Evolutionary conservation across 163 green algal species (phyloP).

Genomic region (Chlorella variabilis): DNA sequence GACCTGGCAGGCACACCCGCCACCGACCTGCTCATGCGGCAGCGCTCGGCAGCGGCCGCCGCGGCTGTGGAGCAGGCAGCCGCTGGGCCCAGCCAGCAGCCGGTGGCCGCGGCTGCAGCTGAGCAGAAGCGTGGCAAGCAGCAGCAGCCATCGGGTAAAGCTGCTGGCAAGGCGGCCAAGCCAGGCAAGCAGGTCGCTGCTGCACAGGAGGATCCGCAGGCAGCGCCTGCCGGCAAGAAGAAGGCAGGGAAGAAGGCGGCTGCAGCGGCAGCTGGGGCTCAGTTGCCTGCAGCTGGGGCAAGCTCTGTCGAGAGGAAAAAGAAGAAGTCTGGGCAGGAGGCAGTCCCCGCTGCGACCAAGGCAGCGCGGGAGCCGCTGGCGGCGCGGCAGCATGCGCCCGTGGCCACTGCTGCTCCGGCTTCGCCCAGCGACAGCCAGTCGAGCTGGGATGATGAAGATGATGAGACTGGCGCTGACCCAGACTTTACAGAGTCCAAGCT

Average conservation of each 20-base stretch:
- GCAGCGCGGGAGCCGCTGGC: too few relatives aligned
- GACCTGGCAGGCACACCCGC: conserved; percentile 30
- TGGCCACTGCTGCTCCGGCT: background rate
- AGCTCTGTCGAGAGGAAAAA: background rate
- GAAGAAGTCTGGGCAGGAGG: background rate
- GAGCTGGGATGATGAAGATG: conserved; percentile 10
- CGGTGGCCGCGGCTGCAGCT: background rate
- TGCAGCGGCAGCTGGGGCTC: background rate
- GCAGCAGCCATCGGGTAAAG: background rate
- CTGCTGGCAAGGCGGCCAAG: conserved; percentile 5
- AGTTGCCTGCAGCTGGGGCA: background rate
- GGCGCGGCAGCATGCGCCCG: background rate
- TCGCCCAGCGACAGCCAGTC: background rate
- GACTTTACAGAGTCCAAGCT: conserved; percentile 23
- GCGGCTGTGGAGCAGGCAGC: background rate
- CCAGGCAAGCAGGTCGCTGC: background rate
- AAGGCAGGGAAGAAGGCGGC: background rate
- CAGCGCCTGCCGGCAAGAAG: conserved; percentile 8
- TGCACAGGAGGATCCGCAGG: background rate
- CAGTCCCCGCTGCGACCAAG: background rate
- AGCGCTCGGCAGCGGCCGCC: conserved; percentile 6
- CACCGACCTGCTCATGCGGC: conserved; percentile 8
- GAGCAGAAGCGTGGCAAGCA: background rate
- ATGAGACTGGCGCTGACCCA: conserved; percentile 1
- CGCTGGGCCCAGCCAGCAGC: background rate